Base-by-base conservation (phyloP, 2,329 filamentous ascomycete genomes). In the Cadophora luteo-olivacea region DNA sequence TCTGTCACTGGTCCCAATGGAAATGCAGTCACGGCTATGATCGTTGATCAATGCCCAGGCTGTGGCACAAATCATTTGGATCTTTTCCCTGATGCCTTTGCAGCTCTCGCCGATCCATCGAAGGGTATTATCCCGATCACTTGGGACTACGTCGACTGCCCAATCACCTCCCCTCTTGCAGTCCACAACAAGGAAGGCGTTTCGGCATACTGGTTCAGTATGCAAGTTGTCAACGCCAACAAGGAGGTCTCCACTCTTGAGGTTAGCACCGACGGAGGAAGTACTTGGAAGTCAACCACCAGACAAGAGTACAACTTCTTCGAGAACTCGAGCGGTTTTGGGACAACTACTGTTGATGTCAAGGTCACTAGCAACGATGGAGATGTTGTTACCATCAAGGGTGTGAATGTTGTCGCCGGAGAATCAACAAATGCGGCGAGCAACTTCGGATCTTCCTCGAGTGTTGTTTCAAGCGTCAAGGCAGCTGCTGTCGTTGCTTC, bases 171-270 rank as follows among this genome's bases (percentile, higher is more conserved):
- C 0, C 82, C 84, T 1, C 77, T 88, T 11, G 72, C 80, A 57
- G 80, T 88, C 29, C 82, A 84, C 77, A 86, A 85, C 79, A 87
- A 88, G 76, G 80, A 81, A 25, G 84, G 84, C 29, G 82, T 83
- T 3, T 84, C 82, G 4, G 75, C 78, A 36, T 82, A 83, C 77
- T 87, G 85, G 85, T 87, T 88, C 79, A 83, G 82, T 60, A 88
- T 89, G 82, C 89, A 91, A 77, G 87, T 91, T 54, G 82, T 89
- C 74, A 90, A 91, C 78, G 80, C 85, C 74, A 89, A 89, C 76
- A 81, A 86, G 69, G 82, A 83, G 19, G 83, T 91, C 51, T 73
- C 81, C 64, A 82, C 80, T 70, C 81, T 91, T 29, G 87, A 91
- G 72, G 87, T 91, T 68, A 87, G 85, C 68, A 87, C 82, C 22